A percentile compares a stretch with the other conserved stretches of the same genome.
These are phyloP conservation scores for Tephrocybe rancida DNA, from an alignment of 768 basidiomycete genomes.

Conservation along the genomic window DNA sequence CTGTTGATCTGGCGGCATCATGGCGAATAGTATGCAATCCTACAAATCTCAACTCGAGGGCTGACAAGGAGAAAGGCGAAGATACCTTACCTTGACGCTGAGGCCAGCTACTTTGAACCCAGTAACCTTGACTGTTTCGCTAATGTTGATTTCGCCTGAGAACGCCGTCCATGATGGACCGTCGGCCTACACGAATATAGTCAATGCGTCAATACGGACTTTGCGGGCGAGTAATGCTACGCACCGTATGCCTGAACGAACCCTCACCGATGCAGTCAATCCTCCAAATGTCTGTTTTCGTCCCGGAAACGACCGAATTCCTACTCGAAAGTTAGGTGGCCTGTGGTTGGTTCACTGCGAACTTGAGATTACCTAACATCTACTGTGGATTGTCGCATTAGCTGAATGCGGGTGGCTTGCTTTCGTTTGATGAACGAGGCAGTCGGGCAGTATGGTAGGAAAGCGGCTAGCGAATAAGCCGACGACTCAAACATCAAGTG, in stretches of 20 bases:
- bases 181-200: slow-evolving; percentile 46
- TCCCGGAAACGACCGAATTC: slow-evolving; percentile 46
- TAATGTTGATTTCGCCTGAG: slow-evolving; percentile 61
- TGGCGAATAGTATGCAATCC: slow-evolving; percentile 68
- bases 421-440: slow-evolving; percentile 29
- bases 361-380: slow-evolving; percentile 53
- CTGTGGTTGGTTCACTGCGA: neutral
- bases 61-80: neutral
- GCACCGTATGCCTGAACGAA: slow-evolving; percentile 56
- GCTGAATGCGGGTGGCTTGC: slow-evolving; percentile 53
- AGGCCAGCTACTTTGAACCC: slow-evolving; percentile 71
- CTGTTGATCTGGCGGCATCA: slow-evolving; percentile 56
- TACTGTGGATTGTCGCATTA: slow-evolving; percentile 69
- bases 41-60: slow-evolving; percentile 23
- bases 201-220: neutral
- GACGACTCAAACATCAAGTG: slow-evolving; percentile 62
- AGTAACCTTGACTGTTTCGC: slow-evolving; percentile 47
- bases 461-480: slow-evolving; percentile 56
- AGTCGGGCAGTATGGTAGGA: slow-evolving; percentile 60
- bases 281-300: slow-evolving; percentile 75
- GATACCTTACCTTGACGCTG: slow-evolving; percentile 53
- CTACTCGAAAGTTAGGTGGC: slow-evolving; percentile 27
- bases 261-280: slow-evolving; percentile 67
- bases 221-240: slow-evolving; percentile 20
- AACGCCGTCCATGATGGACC: slow-evolving; percentile 65